Percentiles rank a stretch among this genome's conserved stretches.
Evolutionary conservation across 2,329 filamentous ascomycete species (phyloP).

Genomic region (Fusarium nodosum): DNA sequence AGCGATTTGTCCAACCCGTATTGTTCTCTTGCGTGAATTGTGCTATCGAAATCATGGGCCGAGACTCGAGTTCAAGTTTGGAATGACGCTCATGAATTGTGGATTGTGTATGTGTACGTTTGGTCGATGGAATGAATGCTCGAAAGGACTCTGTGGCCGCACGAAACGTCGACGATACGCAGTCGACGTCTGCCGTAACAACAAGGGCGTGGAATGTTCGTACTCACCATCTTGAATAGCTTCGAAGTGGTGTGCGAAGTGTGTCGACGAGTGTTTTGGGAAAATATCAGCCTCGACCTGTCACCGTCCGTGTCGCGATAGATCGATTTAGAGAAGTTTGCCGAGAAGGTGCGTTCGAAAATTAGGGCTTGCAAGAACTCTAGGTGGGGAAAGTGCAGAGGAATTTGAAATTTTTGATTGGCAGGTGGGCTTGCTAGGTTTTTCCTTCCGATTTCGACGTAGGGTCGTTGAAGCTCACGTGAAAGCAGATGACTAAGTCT

Average conservation of each 20-base stretch:
- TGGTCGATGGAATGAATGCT: constrained; percentile 42
- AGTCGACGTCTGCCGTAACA: constrained; percentile 32
- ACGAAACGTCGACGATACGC: constrained; percentile 31
- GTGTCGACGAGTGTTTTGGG: constrained; percentile 56
- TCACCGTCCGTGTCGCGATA: constrained; percentile 55
- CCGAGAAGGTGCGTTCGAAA: constrained; percentile 56
- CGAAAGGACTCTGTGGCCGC: constrained; percentile 32
- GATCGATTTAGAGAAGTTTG: constrained; percentile 55
- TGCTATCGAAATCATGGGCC: constrained; percentile 33
- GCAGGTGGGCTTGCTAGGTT: constrained; percentile 31
- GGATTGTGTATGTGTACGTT: constrained; percentile 28
- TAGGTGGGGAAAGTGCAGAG: constrained; percentile 38
- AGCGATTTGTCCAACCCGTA: constrained; percentile 47
- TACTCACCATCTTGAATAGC: constrained; percentile 65
- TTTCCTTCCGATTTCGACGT: constrained; percentile 2
- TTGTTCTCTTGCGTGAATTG: constrained; percentile 24
- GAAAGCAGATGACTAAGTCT: constrained; percentile 9
- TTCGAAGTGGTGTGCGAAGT: constrained; percentile 60
- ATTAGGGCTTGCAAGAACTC: constrained; percentile 54
- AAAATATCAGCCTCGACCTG: constrained; percentile 54
- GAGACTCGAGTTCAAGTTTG: constrained; percentile 26
- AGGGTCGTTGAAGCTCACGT: constrained; percentile 45
- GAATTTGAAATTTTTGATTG: constrained; percentile 53
- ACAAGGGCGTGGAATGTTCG: constrained; percentile 39
- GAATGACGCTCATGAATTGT: constrained; percentile 42